Evolutionary conservation across 2,329 filamentous ascomycete genomes (phyloP).

Genomic region (Phoma herbarum): DNA sequence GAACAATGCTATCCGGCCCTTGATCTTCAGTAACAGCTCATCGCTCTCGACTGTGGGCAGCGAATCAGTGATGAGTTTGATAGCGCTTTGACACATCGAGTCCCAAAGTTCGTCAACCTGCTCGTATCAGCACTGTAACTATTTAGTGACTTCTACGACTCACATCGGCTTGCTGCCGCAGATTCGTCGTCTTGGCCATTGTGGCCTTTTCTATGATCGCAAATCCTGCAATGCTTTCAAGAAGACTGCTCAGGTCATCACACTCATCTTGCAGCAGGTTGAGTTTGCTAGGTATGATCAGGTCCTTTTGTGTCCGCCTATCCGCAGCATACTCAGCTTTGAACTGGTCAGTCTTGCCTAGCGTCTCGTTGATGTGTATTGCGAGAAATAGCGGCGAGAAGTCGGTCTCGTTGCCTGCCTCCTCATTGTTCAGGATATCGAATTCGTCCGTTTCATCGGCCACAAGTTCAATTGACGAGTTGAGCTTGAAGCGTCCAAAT

Average conservation of each 20-base stretch:
- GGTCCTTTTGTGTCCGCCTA: conserved; percentile 87
- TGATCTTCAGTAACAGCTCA: conserved; percentile 91
- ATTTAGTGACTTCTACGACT: conserved; percentile 34
- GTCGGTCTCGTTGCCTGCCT: conserved; percentile 82
- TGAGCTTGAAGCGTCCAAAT: conserved; percentile 85
- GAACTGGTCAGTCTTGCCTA: conserved; percentile 92
- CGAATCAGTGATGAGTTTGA: conserved; percentile 81
- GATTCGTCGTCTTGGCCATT: conserved; percentile 82
- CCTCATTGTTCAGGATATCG: conserved; percentile 91
- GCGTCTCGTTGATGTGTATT: conserved; percentile 92
- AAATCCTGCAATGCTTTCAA: conserved; percentile 95
- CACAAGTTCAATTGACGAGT: conserved; percentile 94
- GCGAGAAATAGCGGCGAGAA: conserved; percentile 96
- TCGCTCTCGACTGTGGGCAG: conserved; percentile 84
- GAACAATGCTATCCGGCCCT: conserved; percentile 90
- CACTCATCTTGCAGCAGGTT: conserved; percentile 84
- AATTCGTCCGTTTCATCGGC: conserved; percentile 96
- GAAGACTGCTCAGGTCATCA: conserved; percentile 82
- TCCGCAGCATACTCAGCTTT: conserved; percentile 91
- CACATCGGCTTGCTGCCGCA: conserved; percentile 83
- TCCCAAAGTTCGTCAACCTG: conserved; percentile 98
- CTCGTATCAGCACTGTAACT: conserved; percentile 6
- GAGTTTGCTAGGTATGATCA: conserved; percentile 80
- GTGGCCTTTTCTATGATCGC: conserved; percentile 96
- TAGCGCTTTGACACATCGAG: conserved; percentile 91